Percentiles rank a stretch among this genome's conserved stretches.
Evolutionary conservation across 73 alveolate species (phyloP).

Genomic region (Paramecium sonneborni): DNA sequence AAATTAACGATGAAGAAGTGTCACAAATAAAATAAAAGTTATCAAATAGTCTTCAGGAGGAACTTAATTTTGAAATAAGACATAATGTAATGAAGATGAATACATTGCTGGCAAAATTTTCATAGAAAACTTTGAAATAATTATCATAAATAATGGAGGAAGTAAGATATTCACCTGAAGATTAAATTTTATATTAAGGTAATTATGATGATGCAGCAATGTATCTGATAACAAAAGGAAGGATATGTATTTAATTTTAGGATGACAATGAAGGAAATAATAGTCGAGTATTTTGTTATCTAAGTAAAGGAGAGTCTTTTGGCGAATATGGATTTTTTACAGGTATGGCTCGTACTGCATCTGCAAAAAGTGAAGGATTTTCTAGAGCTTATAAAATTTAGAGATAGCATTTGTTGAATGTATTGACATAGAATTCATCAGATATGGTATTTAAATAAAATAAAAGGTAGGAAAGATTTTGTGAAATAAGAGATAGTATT

Average conservation of each 20-base stretch:
- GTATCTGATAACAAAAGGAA: conserved; percentile 47
- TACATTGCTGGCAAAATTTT: neutral
- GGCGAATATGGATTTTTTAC: conserved; percentile 36
- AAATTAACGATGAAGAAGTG: neutral
- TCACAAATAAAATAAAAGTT: conserved; percentile 69
- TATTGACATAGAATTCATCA: neutral
- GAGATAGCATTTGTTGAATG: neutral
- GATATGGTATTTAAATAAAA: conserved; percentile 13
- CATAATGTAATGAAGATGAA: neutral
- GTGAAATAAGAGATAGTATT: neutral
- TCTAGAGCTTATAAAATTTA: neutral
- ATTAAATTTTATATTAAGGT: neutral
- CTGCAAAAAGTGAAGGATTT: conserved; percentile 4
- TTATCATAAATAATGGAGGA: conserved; percentile 11
- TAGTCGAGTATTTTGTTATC: neutral
- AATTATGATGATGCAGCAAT: conserved; percentile 38
- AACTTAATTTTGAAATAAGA: neutral
- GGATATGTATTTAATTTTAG: neutral
- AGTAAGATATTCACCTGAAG: conserved; percentile 62
- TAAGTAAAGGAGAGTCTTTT: neutral
- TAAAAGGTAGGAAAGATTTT: conserved; percentile 57
- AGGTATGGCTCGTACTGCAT: neutral
- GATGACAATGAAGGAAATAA: neutral
- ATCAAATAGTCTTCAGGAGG: neutral
- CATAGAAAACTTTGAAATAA: conserved; percentile 29